These are phyloP conservation scores for Leccinum griseonigrum DNA, from an alignment of 1,284 basidiomycete species.

Conservation along the genomic window DNA sequence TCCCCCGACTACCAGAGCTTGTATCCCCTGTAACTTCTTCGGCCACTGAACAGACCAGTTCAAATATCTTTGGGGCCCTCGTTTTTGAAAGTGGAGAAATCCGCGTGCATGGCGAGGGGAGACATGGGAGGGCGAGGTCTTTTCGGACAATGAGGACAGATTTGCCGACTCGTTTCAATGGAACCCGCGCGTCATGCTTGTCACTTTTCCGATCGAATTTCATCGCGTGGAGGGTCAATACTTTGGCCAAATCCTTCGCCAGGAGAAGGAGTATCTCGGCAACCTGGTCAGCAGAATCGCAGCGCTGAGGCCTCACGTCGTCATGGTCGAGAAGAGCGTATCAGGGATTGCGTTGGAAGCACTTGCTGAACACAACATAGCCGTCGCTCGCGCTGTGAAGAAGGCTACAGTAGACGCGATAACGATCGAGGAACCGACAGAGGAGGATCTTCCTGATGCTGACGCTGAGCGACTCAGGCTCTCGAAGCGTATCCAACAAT, in stretches of 20 bases:
- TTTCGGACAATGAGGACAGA: slow-evolving; percentile 48
- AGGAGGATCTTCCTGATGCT: slow-evolving; percentile 62
- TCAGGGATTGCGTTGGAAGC: slow-evolving; percentile 90
- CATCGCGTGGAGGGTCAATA: slow-evolving; percentile 92
- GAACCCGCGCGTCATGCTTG: slow-evolving; percentile 91
- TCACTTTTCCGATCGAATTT: slow-evolving; percentile 96
- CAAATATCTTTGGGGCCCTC: slow-evolving; percentile 70
- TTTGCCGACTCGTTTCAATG: slow-evolving; percentile 53
- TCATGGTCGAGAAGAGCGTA: slow-evolving; percentile 91
- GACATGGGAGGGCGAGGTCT: slow-evolving; percentile 37
- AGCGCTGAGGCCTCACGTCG: slow-evolving; percentile 88
- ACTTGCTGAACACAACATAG: slow-evolving; percentile 85
- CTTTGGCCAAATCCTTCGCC: slow-evolving; percentile 88
- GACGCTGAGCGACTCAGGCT: slow-evolving; percentile 67
- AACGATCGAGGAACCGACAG: slow-evolving; percentile 27
- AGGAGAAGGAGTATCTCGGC: slow-evolving; percentile 93
- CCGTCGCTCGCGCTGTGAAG: slow-evolving; percentile 91
- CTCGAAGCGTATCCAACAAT: slow-evolving; percentile 71
- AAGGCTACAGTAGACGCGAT: slow-evolving; percentile 17
- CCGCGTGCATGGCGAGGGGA: slow-evolving; percentile 53
- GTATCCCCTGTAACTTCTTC: slow-evolving; percentile 6
- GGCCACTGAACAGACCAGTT: slow-evolving; percentile 38
- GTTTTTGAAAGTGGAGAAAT: slow-evolving; percentile 82
- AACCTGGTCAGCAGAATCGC: slow-evolving; percentile 89
- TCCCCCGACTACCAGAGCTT: slow-evolving; percentile 26